phyloP scores from a whole-genome alignment of 2,329 filamentous ascomycete species.

The Monosporascus sp. region DNA sequence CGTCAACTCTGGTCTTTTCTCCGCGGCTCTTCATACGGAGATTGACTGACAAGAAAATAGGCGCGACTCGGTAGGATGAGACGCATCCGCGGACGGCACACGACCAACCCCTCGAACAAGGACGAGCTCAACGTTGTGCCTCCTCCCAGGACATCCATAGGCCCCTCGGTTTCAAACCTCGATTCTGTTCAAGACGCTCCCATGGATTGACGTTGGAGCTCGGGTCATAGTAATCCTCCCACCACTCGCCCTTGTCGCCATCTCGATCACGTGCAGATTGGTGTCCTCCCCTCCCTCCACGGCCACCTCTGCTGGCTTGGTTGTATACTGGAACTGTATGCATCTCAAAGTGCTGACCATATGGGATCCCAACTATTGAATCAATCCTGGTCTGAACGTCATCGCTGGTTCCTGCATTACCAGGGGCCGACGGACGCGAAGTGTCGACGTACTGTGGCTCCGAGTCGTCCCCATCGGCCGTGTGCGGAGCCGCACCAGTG shows the following conservation, averaged over 20 bases:
- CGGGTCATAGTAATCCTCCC: conserved; percentile 63
- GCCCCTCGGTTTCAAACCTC: conserved; percentile 37
- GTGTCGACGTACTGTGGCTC: conserved; percentile 27
- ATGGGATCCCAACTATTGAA: conserved; percentile 15
- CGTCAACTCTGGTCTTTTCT: neutral
- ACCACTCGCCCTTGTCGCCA: conserved; percentile 48
- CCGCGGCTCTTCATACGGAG: neutral
- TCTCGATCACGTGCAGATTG: conserved; percentile 12
- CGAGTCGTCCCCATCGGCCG: conserved; percentile 5
- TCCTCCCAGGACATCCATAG: conserved; percentile 37
- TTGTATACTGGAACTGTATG: conserved; percentile 1
- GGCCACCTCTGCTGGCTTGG: conserved; percentile 1
- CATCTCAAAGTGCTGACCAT: conserved; percentile 1
- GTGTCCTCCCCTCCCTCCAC: conserved; percentile 11
- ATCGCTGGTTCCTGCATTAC: conserved; percentile 5
- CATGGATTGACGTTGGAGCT: conserved; percentile 70
- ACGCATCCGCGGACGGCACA: neutral
- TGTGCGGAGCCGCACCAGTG: neutral
- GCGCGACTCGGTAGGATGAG: neutral
- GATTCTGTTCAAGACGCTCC: conserved; percentile 48
- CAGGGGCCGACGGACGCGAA: conserved; percentile 24
- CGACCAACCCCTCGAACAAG: neutral
- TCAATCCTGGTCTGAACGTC: conserved; percentile 22
- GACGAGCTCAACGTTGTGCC: conserved; percentile 11
- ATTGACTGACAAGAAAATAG: neutral